Conservation (phyloP, 1,139 yeast genomes). For the Yamadazyma oceani region DNA sequence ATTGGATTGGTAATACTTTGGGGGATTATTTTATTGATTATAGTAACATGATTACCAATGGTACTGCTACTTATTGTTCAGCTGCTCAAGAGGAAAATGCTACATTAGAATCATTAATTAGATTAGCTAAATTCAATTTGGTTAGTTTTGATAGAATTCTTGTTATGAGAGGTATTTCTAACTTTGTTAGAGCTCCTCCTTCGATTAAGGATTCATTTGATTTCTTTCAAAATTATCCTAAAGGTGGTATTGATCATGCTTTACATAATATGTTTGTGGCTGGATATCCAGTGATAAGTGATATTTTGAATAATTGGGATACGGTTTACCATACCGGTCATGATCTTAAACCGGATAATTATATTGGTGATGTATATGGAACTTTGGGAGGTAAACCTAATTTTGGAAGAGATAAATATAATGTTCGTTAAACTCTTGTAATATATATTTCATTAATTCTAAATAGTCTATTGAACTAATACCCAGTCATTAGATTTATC, state of each 20-base stretch:
- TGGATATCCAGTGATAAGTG: constrained; percentile 55
- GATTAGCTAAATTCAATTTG: constrained; percentile 55
- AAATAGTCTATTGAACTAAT: constrained; percentile 27
- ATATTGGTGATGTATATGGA: constrained; percentile 60
- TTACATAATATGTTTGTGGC: constrained; percentile 54
- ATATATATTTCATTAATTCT: no score
- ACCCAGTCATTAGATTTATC: constrained; percentile 39
- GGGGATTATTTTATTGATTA: constrained; percentile 51
- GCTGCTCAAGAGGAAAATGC: constrained; percentile 75
- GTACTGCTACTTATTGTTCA: constrained; percentile 58
- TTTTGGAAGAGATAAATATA: constrained; percentile 24
- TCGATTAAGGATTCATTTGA: constrained; percentile 39
- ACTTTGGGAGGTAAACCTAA: constrained; percentile 45
- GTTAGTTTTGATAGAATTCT: constrained; percentile 59
- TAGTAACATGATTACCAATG: constrained; percentile 54
- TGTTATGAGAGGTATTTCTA: constrained; percentile 63
- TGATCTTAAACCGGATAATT: constrained; percentile 39
- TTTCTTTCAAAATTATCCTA: constrained; percentile 50
- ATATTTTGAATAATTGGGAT: constrained; percentile 55
- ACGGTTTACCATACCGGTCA: constrained; percentile 6
- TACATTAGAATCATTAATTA: constrained; percentile 56
- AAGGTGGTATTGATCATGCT: constrained; percentile 55
- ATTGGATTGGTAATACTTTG: constrained; percentile 55
- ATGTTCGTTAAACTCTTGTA: constrained; percentile 10
- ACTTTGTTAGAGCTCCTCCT: constrained; percentile 60